Base-by-base conservation (phyloP, 2,329 filamentous ascomycete genomes). In the Talaromyces marneffei region DNA sequence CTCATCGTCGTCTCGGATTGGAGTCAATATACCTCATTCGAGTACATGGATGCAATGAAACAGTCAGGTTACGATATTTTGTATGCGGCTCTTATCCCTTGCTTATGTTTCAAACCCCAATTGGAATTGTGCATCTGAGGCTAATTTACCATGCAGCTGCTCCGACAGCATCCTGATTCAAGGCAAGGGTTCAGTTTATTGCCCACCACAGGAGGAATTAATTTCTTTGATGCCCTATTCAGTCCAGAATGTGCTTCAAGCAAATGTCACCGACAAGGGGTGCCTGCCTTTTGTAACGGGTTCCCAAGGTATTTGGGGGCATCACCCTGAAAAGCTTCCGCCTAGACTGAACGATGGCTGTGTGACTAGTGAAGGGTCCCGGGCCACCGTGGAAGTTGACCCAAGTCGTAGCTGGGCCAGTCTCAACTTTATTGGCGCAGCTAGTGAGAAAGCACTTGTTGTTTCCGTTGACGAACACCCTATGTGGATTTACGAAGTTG, bases 101-200 rank as follows among this genome's bases (percentile, higher is more conserved):
- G 33, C 48, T 14, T 40, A n/a, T 9, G 23, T 9, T 29, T 9
- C n/a, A 39, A 3, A 55, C 16, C 18, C 16, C 31, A 2, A 27
- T n/a, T 2, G 4, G 8, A 7, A 23, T 39, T 25, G 20, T 35
- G 20, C 20, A 55, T 14, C 14, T 40, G 35, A 25, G 29, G 16
- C 59, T 61, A 39, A 61, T 40, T 29, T 53, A 35, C 27, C 29
- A 18, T 40, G 82, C 23, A 75, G 78, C 0, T 88, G 86, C 73
- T 83, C 83, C 64, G 85, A 87, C 66, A 80, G 84, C 0, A 74
- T 88, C 14, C 71, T 88, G 10, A 77, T 88, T 56, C 87, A 88
- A 62, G 86, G 86, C 25, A 83, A 85, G 56, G 72, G 72, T 1
- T 71, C 71, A 7, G 58, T 63, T 3, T 61, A 63, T 50, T 63